phyloP scores from a whole-genome alignment of 441 rosid species.

The Croton setiger region DNA sequence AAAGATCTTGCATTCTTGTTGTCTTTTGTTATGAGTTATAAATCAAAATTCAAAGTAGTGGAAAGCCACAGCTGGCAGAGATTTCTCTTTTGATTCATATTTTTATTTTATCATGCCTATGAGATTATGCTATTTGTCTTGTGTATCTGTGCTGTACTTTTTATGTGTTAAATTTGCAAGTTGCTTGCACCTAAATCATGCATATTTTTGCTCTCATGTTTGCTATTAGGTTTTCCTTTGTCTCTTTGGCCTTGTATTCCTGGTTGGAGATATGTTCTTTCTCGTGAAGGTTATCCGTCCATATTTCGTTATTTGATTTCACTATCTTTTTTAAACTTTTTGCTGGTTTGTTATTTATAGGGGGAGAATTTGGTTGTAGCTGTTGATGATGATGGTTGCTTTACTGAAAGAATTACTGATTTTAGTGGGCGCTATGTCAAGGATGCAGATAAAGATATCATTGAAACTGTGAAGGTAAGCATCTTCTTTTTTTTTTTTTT shows the following conservation, averaged over 20 bases:
- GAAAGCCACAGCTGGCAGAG: not conserved
- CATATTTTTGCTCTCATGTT: not conserved
- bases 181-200: not conserved
- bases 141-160: not conserved
- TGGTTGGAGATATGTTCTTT: not conserved
- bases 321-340: constrained; percentile 9
- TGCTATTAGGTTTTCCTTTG: not conserved
- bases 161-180: not conserved
- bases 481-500: no score
- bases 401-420: constrained; percentile 72
- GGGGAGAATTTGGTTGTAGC: constrained; percentile 83
- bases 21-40: not conserved
- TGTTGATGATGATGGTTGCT: constrained; percentile 96
- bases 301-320: constrained; percentile 5
- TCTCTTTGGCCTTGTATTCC: not conserved
- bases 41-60: not conserved
- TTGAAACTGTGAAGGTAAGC: constrained; percentile 86
- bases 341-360: constrained; percentile 39
- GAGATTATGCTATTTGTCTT: no score
- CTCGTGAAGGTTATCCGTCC: not conserved
- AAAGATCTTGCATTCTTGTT: not conserved
- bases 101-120: no score
- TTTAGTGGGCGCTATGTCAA: constrained; percentile 80
- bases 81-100: no score
- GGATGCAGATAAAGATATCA: constrained; percentile 92